Conservation (phyloP, 1,284 basidiomycete species). For the Heliocybe sulcata region DNA sequence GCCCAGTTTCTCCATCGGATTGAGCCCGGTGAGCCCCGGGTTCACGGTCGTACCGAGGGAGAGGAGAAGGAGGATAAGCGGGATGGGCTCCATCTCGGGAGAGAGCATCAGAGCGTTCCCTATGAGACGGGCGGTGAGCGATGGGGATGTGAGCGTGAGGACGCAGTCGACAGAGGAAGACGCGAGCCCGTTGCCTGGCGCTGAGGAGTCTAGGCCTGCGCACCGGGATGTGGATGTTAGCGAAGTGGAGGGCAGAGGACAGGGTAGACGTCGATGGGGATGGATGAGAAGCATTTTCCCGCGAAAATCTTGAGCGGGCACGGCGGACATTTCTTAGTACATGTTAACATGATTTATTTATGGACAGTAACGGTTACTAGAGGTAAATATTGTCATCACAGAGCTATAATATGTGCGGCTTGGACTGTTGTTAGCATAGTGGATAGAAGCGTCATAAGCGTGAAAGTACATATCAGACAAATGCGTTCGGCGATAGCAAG, state of each 20-base stretch:
- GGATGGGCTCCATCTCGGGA: slow-evolving; percentile 16
- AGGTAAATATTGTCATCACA: no score
- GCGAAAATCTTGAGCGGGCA: no score
- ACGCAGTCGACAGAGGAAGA: neutral
- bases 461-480: no score
- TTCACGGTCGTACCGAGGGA: slow-evolving; percentile 55
- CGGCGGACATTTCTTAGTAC: no score
- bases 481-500: neutral
- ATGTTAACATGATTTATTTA: no score
- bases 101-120: slow-evolving; percentile 18
- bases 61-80: slow-evolving; percentile 36
- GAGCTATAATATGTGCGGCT: no score
- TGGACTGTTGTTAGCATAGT: no score
- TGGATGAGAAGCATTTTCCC: neutral
- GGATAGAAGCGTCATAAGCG: no score
- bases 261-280: neutral
- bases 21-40: slow-evolving; percentile 68
- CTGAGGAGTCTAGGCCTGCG: no score
- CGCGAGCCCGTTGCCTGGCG: no score
- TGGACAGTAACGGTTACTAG: no score
- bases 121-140: slow-evolving; percentile 38
- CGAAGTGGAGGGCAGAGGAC: neutral
- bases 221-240: slow-evolving; percentile 41
- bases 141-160: slow-evolving; percentile 29
- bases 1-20: slow-evolving; percentile 63